Percentiles rank a stretch among this genome's conserved stretches.
Conservation (phyloP, 441 rosid species). For the Bruguiera hainesii region DNA sequence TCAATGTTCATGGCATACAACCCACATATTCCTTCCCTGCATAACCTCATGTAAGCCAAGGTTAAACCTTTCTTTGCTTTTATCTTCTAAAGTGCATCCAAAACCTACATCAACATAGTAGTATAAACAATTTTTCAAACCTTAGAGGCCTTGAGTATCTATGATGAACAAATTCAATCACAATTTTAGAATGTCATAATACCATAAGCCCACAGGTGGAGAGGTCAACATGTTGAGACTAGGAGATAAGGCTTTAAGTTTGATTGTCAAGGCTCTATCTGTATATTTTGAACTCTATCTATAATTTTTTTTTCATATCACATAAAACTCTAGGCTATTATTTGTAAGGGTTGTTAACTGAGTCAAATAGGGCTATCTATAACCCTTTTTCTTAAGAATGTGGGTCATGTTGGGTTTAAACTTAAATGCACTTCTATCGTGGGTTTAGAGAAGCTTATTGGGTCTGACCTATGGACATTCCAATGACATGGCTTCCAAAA, state of each 20-base stretch:
- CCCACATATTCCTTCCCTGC: constrained; percentile 79
- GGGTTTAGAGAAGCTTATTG: too few species aligned
- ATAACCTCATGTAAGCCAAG: constrained; percentile 56
- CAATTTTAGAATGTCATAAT: neutral
- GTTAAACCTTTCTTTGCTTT: constrained; percentile 58
- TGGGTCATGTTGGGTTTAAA: too few species aligned
- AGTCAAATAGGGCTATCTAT: too few species aligned
- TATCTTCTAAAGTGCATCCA: constrained; percentile 63
- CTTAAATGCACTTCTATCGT: too few species aligned
- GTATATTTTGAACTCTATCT: constrained; percentile 52
- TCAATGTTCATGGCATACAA: constrained; percentile 68
- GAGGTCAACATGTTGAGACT: constrained; percentile 52
- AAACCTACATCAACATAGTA: constrained; percentile 32
- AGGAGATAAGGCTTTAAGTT: constrained; percentile 45
- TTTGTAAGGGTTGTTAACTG: too few species aligned
- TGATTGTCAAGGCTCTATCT: constrained; percentile 52
- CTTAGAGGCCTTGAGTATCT: too few species aligned
- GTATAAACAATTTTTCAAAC: neutral
- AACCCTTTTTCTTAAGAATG: too few species aligned
- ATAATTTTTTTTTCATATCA: too few species aligned
- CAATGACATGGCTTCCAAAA: too few species aligned
- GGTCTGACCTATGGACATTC: too few species aligned
- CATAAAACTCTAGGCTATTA: too few species aligned
- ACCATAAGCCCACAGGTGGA: constrained; percentile 59
- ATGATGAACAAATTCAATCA: neutral